Evolutionary conservation across 1,284 basidiomycete genomes (phyloP).

Genomic region (Singerocomus rubriflavus): DNA sequence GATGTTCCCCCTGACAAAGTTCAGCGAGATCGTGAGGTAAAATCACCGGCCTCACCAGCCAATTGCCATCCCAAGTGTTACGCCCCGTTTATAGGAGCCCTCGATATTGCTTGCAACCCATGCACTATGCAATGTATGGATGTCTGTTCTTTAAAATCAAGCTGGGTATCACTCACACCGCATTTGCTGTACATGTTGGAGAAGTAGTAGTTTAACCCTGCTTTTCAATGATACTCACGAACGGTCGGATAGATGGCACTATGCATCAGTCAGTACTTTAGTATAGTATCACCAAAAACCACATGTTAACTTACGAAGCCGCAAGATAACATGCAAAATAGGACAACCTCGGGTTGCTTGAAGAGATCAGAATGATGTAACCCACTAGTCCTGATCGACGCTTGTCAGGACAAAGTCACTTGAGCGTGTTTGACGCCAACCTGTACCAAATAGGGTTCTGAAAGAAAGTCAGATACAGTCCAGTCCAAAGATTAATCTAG

Average conservation of each 20-base stretch:
- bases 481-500: constrained; percentile 4
- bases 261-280: constrained; percentile 4
- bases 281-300: background rate
- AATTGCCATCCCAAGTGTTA: constrained; percentile 40
- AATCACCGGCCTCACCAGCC: constrained; percentile 27
- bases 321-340: constrained; percentile 48
- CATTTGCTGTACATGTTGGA: constrained; percentile 37
- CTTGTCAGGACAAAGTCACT: constrained; percentile 2
- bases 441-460: constrained; percentile 37
- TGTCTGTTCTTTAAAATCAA: background rate
- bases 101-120: constrained; percentile 53
- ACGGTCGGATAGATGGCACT: constrained; percentile 49
- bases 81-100: constrained; percentile 40
- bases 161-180: constrained; percentile 37
- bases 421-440: constrained; percentile 6
- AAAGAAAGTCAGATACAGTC: constrained; percentile 6
- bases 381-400: constrained; percentile 40
- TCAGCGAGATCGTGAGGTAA: background rate
- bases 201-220: background rate
- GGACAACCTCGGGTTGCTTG: constrained; percentile 41
- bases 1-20: constrained; percentile 37
- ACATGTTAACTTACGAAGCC: constrained; percentile 38
- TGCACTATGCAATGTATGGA: constrained; percentile 33
- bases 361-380: constrained; percentile 49
- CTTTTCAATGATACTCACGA: constrained; percentile 33